phyloP scores from a whole-genome alignment of 352 stramenopile species.

The Globisporangium spiculum region DNA sequence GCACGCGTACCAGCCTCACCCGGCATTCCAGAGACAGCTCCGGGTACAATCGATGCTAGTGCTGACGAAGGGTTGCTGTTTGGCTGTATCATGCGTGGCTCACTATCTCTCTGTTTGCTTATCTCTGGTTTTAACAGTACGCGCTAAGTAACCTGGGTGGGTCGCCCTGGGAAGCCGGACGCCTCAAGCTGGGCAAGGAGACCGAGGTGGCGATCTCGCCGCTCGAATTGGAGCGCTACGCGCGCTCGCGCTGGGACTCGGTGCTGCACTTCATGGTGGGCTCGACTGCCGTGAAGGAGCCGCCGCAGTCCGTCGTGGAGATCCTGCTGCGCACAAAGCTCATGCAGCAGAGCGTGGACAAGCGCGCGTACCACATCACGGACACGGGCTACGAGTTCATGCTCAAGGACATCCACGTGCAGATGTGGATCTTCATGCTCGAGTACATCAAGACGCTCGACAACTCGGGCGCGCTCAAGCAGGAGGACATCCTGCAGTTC shows the following conservation, averaged over 20 bases:
- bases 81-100: background rate
- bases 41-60: conserved; percentile 26
- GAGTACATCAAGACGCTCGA: conserved; percentile 88
- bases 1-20: conserved; percentile 42
- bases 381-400: conserved; percentile 91
- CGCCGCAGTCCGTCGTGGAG: conserved; percentile 61
- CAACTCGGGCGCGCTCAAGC: conserved; percentile 59
- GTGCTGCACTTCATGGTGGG: conserved; percentile 80
- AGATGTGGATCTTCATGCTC: conserved; percentile 91
- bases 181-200: conserved; percentile 41
- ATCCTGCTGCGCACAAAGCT: conserved; percentile 73
- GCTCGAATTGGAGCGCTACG: conserved; percentile 57
- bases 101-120: background rate
- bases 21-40: conserved; percentile 62
- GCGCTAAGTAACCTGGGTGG: conserved; percentile 69
- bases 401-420: conserved; percentile 90
- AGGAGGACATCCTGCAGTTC: conserved; percentile 89
- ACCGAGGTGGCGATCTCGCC: conserved; percentile 42
- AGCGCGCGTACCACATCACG: conserved; percentile 77
- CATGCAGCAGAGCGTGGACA: conserved; percentile 59
- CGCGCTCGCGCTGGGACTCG: conserved; percentile 57
- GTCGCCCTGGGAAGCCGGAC: conserved; percentile 67
- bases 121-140: conserved; percentile 23
- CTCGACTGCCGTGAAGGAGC: conserved; percentile 62
- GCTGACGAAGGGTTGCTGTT: background rate